These are phyloP conservation scores for Auricularia heimuer DNA, from an alignment of 768 basidiomycete genomes.

Conservation along the genomic window DNA sequence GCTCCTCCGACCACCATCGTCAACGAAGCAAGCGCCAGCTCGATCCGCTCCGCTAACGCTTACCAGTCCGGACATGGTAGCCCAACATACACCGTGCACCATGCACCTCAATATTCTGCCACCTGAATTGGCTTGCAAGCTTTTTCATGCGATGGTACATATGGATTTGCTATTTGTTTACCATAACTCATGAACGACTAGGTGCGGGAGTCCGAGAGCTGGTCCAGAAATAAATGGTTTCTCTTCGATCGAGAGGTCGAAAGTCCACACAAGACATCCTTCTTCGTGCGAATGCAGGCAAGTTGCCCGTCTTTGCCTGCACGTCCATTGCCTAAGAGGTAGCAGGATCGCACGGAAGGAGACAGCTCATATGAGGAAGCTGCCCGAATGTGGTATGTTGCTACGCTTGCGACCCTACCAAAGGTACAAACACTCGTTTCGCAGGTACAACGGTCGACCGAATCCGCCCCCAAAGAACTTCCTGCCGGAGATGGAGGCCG, in stretches of 20 bases:
- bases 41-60: slow-evolving; percentile 54
- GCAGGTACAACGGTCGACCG: slow-evolving; percentile 70
- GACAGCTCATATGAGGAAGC: not conserved
- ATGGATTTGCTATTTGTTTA: slow-evolving; percentile 10
- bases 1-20: slow-evolving; percentile 42
- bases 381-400: not conserved
- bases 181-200: not conserved
- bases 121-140: slow-evolving; percentile 59
- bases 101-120: slow-evolving; percentile 61
- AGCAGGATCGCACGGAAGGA: not conserved
- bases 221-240: slow-evolving; percentile 78
- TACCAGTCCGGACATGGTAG: slow-evolving; percentile 50
- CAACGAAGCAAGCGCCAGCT: slow-evolving; percentile 21
- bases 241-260: slow-evolving; percentile 73
- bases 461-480: slow-evolving; percentile 49
- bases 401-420: not conserved
- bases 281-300: slow-evolving; percentile 47
- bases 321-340: no score
- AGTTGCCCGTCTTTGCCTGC: not conserved
- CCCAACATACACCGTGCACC: slow-evolving; percentile 65
- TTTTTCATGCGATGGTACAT: slow-evolving; percentile 61
- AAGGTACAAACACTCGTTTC: not conserved
- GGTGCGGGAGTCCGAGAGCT: slow-evolving; percentile 17
- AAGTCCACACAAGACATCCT: slow-evolving; percentile 75
- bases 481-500: slow-evolving; percentile 65